Percentiles rank a stretch among this genome's conserved stretches.
Conservation (phyloP, 352 stramenopile genomes). For the Phytophthora niederhauseri region DNA sequence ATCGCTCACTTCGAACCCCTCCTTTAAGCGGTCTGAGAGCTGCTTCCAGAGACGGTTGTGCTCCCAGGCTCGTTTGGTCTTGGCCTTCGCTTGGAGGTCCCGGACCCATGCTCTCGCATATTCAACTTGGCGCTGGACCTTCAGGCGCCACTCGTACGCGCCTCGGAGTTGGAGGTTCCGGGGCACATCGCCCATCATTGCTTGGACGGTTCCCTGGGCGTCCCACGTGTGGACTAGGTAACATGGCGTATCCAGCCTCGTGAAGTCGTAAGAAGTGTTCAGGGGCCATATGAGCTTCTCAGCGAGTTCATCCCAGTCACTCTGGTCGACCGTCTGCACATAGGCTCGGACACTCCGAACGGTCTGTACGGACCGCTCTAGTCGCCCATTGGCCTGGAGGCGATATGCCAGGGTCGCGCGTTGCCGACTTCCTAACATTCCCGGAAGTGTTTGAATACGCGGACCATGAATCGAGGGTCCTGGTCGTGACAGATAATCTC, state of each 20-base stretch:
- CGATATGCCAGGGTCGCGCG: slow-evolving; percentile 37
- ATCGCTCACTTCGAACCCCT: slow-evolving; percentile 2
- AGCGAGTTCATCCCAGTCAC: slow-evolving; percentile 39
- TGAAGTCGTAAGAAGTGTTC: slow-evolving; percentile 25
- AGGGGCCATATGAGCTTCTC: slow-evolving; percentile 32
- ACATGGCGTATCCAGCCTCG: slow-evolving; percentile 13
- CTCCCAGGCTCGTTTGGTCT: not conserved
- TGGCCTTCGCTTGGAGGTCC: slow-evolving; percentile 7
- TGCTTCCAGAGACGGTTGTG: slow-evolving; percentile 4
- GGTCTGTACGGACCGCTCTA: slow-evolving; percentile 38
- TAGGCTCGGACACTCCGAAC: slow-evolving; percentile 25
- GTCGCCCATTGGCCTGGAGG: slow-evolving; percentile 40
- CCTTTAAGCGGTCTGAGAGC: slow-evolving; percentile 1
- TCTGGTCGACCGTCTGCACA: slow-evolving; percentile 25
- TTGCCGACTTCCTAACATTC: slow-evolving; percentile 27
- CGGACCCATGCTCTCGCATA: slow-evolving; percentile 7
- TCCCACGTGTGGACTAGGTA: slow-evolving; percentile 30
- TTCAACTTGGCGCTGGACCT: slow-evolving; percentile 6
- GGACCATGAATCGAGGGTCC: not conserved
- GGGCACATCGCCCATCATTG: not conserved
- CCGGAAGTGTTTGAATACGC: slow-evolving; percentile 30
- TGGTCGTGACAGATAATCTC: no score
- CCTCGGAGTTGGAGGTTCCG: not conserved
- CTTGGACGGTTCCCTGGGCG: slow-evolving; percentile 10
- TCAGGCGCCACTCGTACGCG: slow-evolving; percentile 11